phyloP scores from a whole-genome alignment of 495 filamentous ascomycete species.

The Antarctomyces pellizariae region DNA sequence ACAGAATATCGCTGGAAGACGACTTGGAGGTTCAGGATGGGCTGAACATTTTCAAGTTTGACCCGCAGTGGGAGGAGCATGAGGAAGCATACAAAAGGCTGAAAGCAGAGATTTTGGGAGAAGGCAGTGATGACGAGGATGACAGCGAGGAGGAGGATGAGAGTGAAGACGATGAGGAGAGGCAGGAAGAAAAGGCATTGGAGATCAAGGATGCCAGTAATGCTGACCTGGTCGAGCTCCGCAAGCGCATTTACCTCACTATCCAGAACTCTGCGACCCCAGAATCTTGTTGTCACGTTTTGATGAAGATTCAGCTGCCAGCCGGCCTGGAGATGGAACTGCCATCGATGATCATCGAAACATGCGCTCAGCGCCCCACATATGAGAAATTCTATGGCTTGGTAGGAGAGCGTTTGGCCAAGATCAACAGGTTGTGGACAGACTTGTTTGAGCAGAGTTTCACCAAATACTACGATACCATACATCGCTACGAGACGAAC shows the following conservation, averaged over 20 bases:
- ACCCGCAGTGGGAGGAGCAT: slow-evolving; percentile 70
- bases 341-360: slow-evolving; percentile 90
- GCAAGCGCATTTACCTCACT: slow-evolving; percentile 86
- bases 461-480: slow-evolving; percentile 85
- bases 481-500: slow-evolving; percentile 91
- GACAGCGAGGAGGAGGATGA: slow-evolving; percentile 53
- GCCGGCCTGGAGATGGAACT: slow-evolving; percentile 74
- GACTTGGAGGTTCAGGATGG: slow-evolving; percentile 63
- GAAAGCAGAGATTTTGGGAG: slow-evolving; percentile 84
- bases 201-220: slow-evolving; percentile 98
- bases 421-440: slow-evolving; percentile 83
- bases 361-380: slow-evolving; percentile 81
- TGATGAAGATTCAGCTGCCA: slow-evolving; percentile 79
- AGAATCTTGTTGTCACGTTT: slow-evolving; percentile 87
- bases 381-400: slow-evolving; percentile 93
- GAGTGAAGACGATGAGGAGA: slow-evolving; percentile 57
- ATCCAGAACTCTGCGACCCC: slow-evolving; percentile 90
- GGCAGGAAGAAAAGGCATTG: slow-evolving; percentile 40
- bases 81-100: slow-evolving; percentile 76
- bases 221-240: slow-evolving; percentile 77
- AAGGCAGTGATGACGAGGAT: slow-evolving; percentile 54
- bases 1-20: slow-evolving; percentile 54
- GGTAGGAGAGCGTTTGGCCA: slow-evolving; percentile 83
- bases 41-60: slow-evolving; percentile 88
- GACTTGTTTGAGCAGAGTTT: slow-evolving; percentile 80